phyloP scores from a whole-genome alignment of 2,329 filamentous ascomycete genomes.

The Cadophora sp. region DNA sequence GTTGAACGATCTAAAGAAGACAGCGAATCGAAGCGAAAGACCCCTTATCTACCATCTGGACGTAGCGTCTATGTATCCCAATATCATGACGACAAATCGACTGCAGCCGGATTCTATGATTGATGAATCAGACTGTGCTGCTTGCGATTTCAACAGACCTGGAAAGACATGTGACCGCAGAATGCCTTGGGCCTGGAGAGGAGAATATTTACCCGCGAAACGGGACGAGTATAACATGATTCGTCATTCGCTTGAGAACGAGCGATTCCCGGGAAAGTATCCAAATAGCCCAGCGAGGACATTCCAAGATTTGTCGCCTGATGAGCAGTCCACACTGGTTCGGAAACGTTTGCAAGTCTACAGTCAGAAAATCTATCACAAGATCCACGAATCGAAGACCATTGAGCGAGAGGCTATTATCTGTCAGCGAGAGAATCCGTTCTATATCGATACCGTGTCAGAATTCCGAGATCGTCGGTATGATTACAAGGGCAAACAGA shows the following conservation, averaged over 20 bases:
- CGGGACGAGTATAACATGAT: conserved; percentile 99
- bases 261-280: conserved; percentile 83
- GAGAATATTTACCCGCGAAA: conserved; percentile 94
- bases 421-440: conserved; percentile 96
- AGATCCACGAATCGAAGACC: conserved; percentile 93
- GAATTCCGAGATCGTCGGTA: conserved; percentile 97
- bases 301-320: conserved; percentile 80
- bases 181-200: conserved; percentile 97
- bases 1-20: conserved; percentile 76
- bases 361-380: conserved; percentile 99
- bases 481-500: conserved; percentile 97
- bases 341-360: conserved; percentile 91
- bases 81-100: conserved; percentile 99
- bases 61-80: conserved; percentile 99
- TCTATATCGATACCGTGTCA: conserved; percentile 95
- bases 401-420: conserved; percentile 97
- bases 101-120: conserved; percentile 99
- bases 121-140: conserved; percentile 91
- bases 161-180: conserved; percentile 96
- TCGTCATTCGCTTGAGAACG: conserved; percentile 86
- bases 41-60: conserved; percentile 98
- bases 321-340: conserved; percentile 82
- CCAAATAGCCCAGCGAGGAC: conserved; percentile 73
- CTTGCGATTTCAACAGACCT: conserved; percentile 97
- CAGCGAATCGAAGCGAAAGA: conserved; percentile 82